Evolutionary conservation across 139 green algal genomes (phyloP), one percentile per base, ranked within the genome.

Genomic region (Auxenochlorella pyrenoidosa): DNA sequence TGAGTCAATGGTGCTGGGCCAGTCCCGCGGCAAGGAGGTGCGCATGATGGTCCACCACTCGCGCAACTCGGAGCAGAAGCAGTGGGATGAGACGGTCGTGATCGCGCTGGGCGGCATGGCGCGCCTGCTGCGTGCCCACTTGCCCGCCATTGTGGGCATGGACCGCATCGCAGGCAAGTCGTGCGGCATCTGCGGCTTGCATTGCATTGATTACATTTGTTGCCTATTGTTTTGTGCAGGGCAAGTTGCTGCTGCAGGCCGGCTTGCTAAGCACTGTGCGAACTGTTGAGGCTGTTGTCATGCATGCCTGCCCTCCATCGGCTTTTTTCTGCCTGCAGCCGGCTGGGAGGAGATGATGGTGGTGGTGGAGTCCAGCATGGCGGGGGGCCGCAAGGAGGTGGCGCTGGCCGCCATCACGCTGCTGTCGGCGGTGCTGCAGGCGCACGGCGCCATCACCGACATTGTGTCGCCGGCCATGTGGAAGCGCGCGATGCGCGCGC

Each of bases 71-170:
- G 95, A 96, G 90, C 95, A 98, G 88, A 99, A 99, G 93, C 96
- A 97, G 91, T 99, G 97, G 97, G 97, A 98, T 54, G 97, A 98
- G 88, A 98, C 96, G 26, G 93, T 98, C 51, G 96, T 98, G 71
- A 89, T 99, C 43, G 91, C 92, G 12, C 89, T 99, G 38, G 91
- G 79, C 28, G 97, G 97, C 40, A 91, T 97, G 54, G 88, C 86
- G 72, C 96, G 97, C 84, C 92, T 99, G 86, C 90, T 99, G 73
- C 92, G 93, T 5, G 85, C 88, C 22, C 94, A 97, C 92, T 92
- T 99, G 82, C 86, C 91, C 5, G 73, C 93, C 13, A 86, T 99
- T n/a, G 60, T 92, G 43, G 38, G 79, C 32, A 89, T 98, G 90
- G 81, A 92, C 10, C 90, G 90, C 36, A 95, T 96, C 59, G 83